Base-by-base conservation (phyloP, 257 asterid species). In the Capsicum pubescens region DNA sequence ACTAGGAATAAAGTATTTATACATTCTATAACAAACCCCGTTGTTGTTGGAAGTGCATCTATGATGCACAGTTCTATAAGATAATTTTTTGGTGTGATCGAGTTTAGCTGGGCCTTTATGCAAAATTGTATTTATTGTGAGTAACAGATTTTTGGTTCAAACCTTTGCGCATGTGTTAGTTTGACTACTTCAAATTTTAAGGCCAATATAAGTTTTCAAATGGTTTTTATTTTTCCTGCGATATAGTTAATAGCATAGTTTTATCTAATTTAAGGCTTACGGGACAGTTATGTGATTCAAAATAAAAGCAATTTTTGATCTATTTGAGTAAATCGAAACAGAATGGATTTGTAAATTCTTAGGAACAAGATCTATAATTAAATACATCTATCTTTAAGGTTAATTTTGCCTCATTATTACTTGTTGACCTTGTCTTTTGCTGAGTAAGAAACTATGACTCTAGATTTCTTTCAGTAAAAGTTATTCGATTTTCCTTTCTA, bases 351-450 rank as follows among this genome's bases (percentile, higher is more conserved):
- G 52, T 15, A 46, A 69, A 69, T 39, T 69, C 55, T 16, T 54
- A 3, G 78, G 55, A 69, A 39, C 32, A 69, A 16, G 55, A 7
- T 69, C 54, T 69, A 69, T 26, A 69, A 9, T 16, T 69, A 16
- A 32, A 39, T 14, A 52, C 76, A 36, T 36, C n/a, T 68, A 68
- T 15, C 52, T 36, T 68, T 36, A 36, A 13, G 76, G 52, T 15
- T 68, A 3, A 36, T 68, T 48, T 68, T 68, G 52, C 39, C 52
- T 15, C 52, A 68, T 68, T 14, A 9, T 68, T 68, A 68, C 52
- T 68, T 68, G 76, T 15, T 68, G 76, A 68, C 52, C 76, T 68
- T 68, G 76, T 36, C 52, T 36, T 68, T 68, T 68, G 26, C 52
- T 68, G 52, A 36, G 52, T 68, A 68, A 68, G 52, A 15, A 68